These are phyloP conservation scores for Cadophora sp. DNA, from an alignment of 2,329 filamentous ascomycete species.

Conservation along the genomic window DNA sequence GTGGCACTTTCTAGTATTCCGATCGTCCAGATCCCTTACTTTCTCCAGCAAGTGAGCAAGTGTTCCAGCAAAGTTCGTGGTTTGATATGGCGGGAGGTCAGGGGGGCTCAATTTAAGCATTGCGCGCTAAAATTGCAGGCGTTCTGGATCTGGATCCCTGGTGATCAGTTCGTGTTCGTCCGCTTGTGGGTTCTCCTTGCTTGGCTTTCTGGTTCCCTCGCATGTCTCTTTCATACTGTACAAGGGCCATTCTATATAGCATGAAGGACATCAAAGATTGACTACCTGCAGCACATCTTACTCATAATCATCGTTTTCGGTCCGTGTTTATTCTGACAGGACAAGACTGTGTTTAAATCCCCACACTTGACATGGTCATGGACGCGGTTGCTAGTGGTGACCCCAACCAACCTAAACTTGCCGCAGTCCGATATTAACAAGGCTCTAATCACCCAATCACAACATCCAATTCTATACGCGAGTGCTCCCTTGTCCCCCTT, in stretches of 20 bases:
- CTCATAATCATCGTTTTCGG: not conserved
- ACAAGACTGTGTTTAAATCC: not conserved
- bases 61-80: not conserved
- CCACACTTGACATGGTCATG: constrained; percentile 14
- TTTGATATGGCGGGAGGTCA: constrained; percentile 6
- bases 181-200: not conserved
- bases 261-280: not conserved
- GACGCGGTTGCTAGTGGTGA: constrained; percentile 17
- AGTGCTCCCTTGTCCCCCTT: not conserved
- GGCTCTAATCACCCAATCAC: constrained; percentile 24
- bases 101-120: constrained; percentile 30
- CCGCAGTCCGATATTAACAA: constrained; percentile 19
- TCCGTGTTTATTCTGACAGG: not conserved
- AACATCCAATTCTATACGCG: not conserved
- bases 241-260: not conserved
- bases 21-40: not conserved
- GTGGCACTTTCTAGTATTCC: not conserved
- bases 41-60: not conserved
- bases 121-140: constrained; percentile 15
- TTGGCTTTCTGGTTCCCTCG: not conserved
- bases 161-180: not conserved
- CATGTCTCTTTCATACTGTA: not conserved
- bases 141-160: not conserved
- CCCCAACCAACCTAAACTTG: constrained; percentile 8
- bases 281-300: too few relatives aligned